These are phyloP conservation scores for Pleurotus djamor DNA, from an alignment of 768 basidiomycete genomes.

Conservation along the genomic window DNA sequence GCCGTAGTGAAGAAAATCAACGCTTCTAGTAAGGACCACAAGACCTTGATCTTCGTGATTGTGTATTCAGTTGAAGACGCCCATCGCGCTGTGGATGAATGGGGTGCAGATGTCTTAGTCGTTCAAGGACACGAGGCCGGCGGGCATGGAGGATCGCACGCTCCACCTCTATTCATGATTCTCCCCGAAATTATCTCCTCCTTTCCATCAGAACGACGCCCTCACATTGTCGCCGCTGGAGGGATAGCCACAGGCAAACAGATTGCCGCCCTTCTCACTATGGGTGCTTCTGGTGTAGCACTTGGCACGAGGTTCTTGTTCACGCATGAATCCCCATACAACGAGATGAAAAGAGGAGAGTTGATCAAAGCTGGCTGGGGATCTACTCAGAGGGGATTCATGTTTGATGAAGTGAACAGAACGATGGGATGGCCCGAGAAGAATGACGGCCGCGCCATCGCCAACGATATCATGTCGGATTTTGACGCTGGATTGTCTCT, in stretches of 20 bases:
- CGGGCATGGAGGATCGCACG: slow-evolving; percentile 31
- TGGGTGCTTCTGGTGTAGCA: slow-evolving; percentile 53
- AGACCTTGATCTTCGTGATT: slow-evolving; percentile 51
- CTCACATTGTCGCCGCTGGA: slow-evolving; percentile 59
- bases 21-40: slow-evolving; percentile 29
- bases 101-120: slow-evolving; percentile 60
- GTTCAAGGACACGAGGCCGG: slow-evolving; percentile 54
- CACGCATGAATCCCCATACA: slow-evolving; percentile 41
- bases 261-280: slow-evolving; percentile 44
- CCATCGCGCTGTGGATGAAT: slow-evolving; percentile 39
- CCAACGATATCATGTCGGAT: slow-evolving; percentile 31
- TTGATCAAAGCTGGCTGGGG: slow-evolving; percentile 20
- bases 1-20: slow-evolving; percentile 39
- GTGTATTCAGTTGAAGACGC: slow-evolving; percentile 50
- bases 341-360: slow-evolving; percentile 17
- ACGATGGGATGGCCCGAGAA: slow-evolving; percentile 40
- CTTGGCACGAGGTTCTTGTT: slow-evolving; percentile 60
- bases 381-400: slow-evolving; percentile 36
- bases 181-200: slow-evolving; percentile 41
- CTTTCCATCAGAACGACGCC: slow-evolving; percentile 24
- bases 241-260: slow-evolving; percentile 53
- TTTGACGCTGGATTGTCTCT: slow-evolving; percentile 24
- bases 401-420: slow-evolving; percentile 39
- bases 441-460: slow-evolving; percentile 43
- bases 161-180: slow-evolving; percentile 47